A percentile compares a stretch with the other conserved stretches of the same genome.
These are phyloP conservation scores for Lithospermum erythrorhizon DNA, from an alignment of 257 asterid genomes.

Conservation along the genomic window DNA sequence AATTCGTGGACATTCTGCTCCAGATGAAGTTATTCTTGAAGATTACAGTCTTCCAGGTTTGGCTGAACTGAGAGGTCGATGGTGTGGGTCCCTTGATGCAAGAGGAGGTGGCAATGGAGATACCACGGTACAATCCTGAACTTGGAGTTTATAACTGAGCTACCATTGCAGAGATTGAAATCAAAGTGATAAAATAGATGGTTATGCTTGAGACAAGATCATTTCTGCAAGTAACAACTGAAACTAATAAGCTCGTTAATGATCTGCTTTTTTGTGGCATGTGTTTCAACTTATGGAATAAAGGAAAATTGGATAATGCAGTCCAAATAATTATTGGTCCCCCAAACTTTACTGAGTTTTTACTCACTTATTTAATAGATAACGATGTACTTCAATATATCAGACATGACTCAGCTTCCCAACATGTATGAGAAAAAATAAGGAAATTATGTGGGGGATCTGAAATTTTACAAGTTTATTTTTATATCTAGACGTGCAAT, in stretches of 20 bases:
- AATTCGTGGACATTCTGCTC: slow-evolving; percentile 65
- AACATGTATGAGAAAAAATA: no score
- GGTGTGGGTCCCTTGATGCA: slow-evolving; percentile 93
- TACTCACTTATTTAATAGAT: no score
- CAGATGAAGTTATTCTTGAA: slow-evolving; percentile 79
- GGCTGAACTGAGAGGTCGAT: slow-evolving; percentile 90
- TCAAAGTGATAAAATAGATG: neutral
- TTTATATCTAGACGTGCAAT: neutral
- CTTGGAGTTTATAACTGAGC: slow-evolving; percentile 8
- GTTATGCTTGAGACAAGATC: neutral
- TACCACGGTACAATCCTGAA: slow-evolving; percentile 51
- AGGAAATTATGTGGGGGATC: neutral
- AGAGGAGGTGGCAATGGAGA: slow-evolving; percentile 99
- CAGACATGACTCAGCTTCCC: no score
- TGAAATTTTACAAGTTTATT: neutral
- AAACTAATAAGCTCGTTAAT: neutral
- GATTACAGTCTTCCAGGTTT: slow-evolving; percentile 91
- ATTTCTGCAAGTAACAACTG: neutral
- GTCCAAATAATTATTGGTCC: no score
- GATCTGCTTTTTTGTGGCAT: neutral
- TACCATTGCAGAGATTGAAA: neutral
- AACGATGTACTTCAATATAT: no score
- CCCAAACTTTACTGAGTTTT: no score
- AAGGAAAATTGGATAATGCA: no score
- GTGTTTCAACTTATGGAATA: neutral